Percentiles rank a stretch among this genome's conserved stretches.
These are phyloP conservation scores for Aureobasidium musti DNA, from an alignment of 2,329 filamentous ascomycete species.

Conservation along the genomic window DNA sequence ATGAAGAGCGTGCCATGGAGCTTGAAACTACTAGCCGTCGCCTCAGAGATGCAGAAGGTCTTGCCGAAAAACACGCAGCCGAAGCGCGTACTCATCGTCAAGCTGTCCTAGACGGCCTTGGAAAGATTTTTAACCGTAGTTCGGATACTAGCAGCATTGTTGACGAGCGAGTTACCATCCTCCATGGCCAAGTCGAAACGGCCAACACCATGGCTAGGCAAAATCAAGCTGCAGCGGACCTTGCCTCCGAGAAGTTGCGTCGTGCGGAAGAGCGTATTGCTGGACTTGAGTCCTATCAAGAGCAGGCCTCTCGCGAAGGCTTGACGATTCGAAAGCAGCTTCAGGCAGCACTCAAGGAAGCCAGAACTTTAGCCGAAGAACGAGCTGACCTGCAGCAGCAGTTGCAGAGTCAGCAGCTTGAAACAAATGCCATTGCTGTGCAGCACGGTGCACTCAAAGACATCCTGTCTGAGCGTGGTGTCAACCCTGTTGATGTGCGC, in stretches of 20 bases:
- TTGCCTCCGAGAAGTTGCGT: constrained; percentile 82
- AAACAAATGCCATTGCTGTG: constrained; percentile 89
- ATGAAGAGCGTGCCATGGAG: constrained; percentile 77
- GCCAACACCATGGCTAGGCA: constrained; percentile 81
- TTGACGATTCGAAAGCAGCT: constrained; percentile 87
- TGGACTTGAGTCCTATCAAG: constrained; percentile 93
- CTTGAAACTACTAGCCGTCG: constrained; percentile 72
- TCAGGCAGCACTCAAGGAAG: constrained; percentile 79
- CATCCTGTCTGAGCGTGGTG: constrained; percentile 83
- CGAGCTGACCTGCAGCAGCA: constrained; percentile 82
- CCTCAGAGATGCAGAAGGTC: constrained; percentile 80
- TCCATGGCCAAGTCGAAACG: constrained; percentile 77
- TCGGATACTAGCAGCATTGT: constrained; percentile 54
- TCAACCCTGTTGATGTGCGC: constrained; percentile 72
- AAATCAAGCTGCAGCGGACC: constrained; percentile 85
- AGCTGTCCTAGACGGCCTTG: constrained; percentile 78
- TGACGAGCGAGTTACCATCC: constrained; percentile 67
- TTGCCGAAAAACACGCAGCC: constrained; percentile 81
- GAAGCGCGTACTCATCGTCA: constrained; percentile 85
- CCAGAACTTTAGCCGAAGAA: constrained; percentile 75
- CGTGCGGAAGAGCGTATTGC: constrained; percentile 96
- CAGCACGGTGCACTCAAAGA: constrained; percentile 94
- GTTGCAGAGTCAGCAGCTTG: constrained; percentile 81
- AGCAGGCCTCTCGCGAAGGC: constrained; percentile 92
- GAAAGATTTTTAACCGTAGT: constrained; percentile 66